phyloP scores from a whole-genome alignment of 1,284 basidiomycete genomes.

The Heterobasidion irregulare region DNA sequence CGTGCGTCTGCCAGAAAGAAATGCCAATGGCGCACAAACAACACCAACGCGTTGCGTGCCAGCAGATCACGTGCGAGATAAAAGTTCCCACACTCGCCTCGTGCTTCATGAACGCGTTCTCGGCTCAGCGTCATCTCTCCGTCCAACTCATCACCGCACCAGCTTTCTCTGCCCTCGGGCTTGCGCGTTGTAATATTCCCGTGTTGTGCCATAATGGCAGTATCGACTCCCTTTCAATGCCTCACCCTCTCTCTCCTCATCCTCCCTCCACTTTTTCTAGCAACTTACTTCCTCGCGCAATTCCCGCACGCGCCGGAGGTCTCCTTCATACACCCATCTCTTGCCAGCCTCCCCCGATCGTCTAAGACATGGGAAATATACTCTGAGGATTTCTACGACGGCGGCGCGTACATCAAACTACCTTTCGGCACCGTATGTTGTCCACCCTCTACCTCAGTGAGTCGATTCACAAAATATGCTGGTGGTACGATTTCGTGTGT shows the following conservation, averaged over 20 bases:
- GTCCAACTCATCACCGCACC: no score
- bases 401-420: conserved; percentile 55
- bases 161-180: conserved; percentile 1
- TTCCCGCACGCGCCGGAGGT: conserved; percentile 51
- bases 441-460: conserved; percentile 4
- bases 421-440: conserved; percentile 48
- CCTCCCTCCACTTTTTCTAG: conserved; percentile 49
- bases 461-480: neutral
- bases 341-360: conserved; percentile 45
- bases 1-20: neutral
- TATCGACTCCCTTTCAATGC: conserved; percentile 33
- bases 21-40: conserved; percentile 7
- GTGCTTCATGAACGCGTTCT: no score
- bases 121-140: no score
- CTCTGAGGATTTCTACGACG: conserved; percentile 56
- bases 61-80: conserved; percentile 6
- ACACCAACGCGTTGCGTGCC: conserved; percentile 14
- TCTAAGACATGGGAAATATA: conserved; percentile 60
- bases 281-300: conserved; percentile 49
- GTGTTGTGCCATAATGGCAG: conserved; percentile 12
- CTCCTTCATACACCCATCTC: conserved; percentile 42
- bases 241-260: conserved; percentile 47
- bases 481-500: conserved; percentile 10
- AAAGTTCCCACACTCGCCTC: neutral
- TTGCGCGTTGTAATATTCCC: neutral